These are phyloP conservation scores for Juglanconis oblonga DNA, from an alignment of 2,329 filamentous ascomycete species.

Conservation along the genomic window DNA sequence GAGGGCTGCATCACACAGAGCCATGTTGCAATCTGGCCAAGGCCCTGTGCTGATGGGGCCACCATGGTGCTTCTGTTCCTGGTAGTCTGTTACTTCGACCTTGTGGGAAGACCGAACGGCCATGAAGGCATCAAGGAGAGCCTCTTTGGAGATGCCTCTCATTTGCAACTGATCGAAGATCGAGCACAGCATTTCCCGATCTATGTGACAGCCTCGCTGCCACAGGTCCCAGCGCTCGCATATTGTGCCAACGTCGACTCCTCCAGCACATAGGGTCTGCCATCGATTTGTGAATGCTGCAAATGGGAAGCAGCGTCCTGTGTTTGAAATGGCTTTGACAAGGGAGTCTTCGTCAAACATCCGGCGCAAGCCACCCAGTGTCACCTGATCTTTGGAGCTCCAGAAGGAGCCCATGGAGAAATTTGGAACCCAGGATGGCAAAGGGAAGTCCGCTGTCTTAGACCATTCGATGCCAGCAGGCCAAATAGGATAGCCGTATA, in stretches of 20 bases:
- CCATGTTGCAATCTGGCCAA: neutral
- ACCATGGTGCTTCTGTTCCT: neutral
- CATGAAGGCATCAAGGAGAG: neutral
- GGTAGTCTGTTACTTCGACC: neutral
- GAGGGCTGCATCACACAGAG: neutral
- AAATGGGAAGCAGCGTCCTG: neutral
- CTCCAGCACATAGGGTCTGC: neutral
- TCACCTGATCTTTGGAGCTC: neutral
- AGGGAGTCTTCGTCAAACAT: neutral
- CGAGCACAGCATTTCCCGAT: neutral
- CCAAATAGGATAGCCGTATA: neutral
- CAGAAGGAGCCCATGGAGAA: neutral
- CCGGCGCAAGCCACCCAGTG: neutral
- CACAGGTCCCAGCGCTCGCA: neutral
- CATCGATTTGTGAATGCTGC: neutral
- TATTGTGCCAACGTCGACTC: neutral
- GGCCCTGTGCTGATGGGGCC: neutral
- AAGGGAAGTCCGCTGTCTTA: neutral
- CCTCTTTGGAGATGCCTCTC: neutral
- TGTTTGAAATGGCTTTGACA: neutral
- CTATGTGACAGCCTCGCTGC: neutral
- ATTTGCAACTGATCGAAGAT: neutral
- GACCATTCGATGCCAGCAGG: neutral
- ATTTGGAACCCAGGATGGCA: slow-evolving; percentile 5
- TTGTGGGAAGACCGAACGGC: neutral